A percentile compares a stretch with the other conserved stretches of the same genome.
Conservation (phyloP, 371 early-diverging fungal species). For the Rhizopus arrhizus region DNA sequence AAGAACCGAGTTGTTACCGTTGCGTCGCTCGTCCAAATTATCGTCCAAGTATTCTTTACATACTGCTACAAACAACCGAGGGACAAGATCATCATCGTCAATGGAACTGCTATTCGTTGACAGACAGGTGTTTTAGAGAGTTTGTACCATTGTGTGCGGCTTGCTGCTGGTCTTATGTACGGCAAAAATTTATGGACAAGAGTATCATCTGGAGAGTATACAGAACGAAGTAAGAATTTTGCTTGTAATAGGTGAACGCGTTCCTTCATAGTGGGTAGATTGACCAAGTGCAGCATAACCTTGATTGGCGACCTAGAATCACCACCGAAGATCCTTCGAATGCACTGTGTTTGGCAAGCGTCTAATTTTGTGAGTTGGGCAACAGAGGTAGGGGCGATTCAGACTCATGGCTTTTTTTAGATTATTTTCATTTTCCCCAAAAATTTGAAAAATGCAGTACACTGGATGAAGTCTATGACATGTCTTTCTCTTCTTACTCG, state of each 20-base stretch:
- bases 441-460: no score
- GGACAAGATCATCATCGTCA: no score
- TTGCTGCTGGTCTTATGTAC: not conserved
- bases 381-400: not conserved
- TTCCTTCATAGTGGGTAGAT: slow-evolving; percentile 7
- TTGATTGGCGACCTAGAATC: not conserved
- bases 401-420: no score
- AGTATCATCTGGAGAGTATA: slow-evolving; percentile 7
- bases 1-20: no score
- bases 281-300: slow-evolving; percentile 14
- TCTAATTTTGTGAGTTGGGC: not conserved
- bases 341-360: slow-evolving; percentile 5
- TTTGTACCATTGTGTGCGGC: not conserved
- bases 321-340: slow-evolving; percentile 3
- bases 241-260: slow-evolving; percentile 8
- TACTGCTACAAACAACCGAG: no score
- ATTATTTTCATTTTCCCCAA: no score
- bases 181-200: slow-evolving; percentile 5
- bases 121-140: not conserved
- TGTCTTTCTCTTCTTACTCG: no score
- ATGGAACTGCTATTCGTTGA: no score
- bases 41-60: no score
- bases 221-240: slow-evolving; percentile 4
- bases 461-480: no score
- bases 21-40: no score